Base-by-base conservation (phyloP, 805 yeast genomes). In the Wickerhamiella azymoides region DNA sequence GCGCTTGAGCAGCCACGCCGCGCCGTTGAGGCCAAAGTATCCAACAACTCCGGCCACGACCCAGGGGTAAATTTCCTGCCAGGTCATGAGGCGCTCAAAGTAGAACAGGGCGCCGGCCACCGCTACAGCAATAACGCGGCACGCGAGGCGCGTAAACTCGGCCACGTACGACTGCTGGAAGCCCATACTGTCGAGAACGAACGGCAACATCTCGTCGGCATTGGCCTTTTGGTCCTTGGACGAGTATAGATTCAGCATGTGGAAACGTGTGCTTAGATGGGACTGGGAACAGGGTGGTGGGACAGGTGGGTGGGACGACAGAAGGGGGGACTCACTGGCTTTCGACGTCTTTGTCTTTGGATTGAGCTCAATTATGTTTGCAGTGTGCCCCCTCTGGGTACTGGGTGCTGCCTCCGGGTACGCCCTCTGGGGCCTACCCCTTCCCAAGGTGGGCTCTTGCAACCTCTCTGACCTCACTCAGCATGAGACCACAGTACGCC, bases 181-280 rank as follows among this genome's bases (percentile, higher is more conserved):
- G n/a, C 55, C 57, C 14, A 45, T 18, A 10, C 40, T 36, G 24
- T 47, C 56, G 42, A 55, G 38, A 19, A 49, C 11, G n/a, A 10
- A 25, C 38, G 47, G 54, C 18, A 55, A 39, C 9, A 40, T 46
- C 43, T 51, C 56, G 36, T 55, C 56, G 5, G 52, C 50, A 26
- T 47, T 50, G 21, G 47, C 47, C 21, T 50, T 51, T 40, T 54
- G 56, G 37, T 48, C 47, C 17, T 40, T 39, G 17, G 51, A 50
- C 42, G 43, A 49, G 50, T 47, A 54, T 39, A 54, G 43, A 21
- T 49, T 50, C 43, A 53, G 14, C 39, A 32, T 30, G 26, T n/a
- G n/a, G n/a, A n/a, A n/a, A n/a, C 5, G 17, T 14, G 26, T 39
- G 25, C 30, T 37, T 37, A 24, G 8, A 17, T 14, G 26, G 39